Conservation (phyloP, 805 yeast species). For the Hanseniaspora valbyensis region DNA sequence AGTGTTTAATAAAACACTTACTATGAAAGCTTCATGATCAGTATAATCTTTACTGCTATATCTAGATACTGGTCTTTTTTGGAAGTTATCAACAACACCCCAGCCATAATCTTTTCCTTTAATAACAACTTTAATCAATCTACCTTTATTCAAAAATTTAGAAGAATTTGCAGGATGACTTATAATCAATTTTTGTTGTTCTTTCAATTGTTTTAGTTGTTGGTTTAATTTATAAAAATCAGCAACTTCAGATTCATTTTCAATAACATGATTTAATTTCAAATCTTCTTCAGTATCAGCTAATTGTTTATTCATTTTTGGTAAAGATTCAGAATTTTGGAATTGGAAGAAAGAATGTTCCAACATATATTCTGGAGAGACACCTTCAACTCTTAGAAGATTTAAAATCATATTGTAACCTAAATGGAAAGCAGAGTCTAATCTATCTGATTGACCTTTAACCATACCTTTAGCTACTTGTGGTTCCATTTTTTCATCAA, state of each 20-base stretch:
- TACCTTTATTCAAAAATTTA: conserved; percentile 79
- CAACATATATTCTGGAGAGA: conserved; percentile 94
- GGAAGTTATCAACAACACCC: conserved; percentile 76
- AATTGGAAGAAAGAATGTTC: conserved; percentile 91
- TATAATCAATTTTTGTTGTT: conserved; percentile 67
- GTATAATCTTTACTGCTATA: conserved; percentile 46
- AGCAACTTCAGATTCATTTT: conserved; percentile 60
- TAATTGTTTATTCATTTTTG: conserved; percentile 61
- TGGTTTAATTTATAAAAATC: conserved; percentile 74
- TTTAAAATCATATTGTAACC: conserved; percentile 96
- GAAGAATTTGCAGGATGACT: conserved; percentile 84
- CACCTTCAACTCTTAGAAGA: conserved; percentile 93
- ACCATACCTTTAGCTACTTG: conserved; percentile 99
- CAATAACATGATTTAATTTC: conserved; percentile 41
- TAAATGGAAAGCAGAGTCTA: conserved; percentile 93
- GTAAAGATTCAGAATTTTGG: conserved; percentile 86
- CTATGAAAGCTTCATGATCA: conserved; percentile 84
- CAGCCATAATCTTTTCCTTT: conserved; percentile 70
- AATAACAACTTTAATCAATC: conserved; percentile 61
- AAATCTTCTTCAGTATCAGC: conserved; percentile 42
- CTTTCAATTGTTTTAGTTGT: conserved; percentile 58
- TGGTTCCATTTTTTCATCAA: conserved; percentile 98
- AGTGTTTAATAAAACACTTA: conserved; percentile 68
- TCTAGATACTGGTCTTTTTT: conserved; percentile 58
- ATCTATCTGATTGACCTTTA: conserved; percentile 94